These are phyloP conservation scores for Nyctanthes arbortristis DNA, from an alignment of 257 asterid species.

Conservation along the genomic window DNA sequence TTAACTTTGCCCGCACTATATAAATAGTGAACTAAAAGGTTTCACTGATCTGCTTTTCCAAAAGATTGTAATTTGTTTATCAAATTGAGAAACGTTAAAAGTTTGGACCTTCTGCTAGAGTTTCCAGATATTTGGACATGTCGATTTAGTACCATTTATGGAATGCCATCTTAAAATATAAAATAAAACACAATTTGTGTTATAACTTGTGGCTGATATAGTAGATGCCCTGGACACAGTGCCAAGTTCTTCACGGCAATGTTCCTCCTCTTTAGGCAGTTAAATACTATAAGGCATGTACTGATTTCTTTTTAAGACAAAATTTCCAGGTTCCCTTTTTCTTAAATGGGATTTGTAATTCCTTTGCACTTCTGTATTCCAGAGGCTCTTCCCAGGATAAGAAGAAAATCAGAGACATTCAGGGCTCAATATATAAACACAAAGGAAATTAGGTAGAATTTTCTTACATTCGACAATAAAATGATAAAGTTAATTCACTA, in stretches of 20 bases:
- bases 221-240: not conserved
- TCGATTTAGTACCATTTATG: constrained; percentile 4
- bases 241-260: not conserved
- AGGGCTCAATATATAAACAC: constrained; percentile 81
- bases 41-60: constrained; percentile 1
- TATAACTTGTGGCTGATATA: not conserved
- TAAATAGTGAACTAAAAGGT: not conserved
- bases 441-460: constrained; percentile 75
- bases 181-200: not conserved
- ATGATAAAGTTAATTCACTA: not conserved
- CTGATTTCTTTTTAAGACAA: constrained; percentile 2
- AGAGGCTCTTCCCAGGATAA: constrained; percentile 61
- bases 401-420: constrained; percentile 91
- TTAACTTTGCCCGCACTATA: not conserved
- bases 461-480: constrained; percentile 21
- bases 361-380: constrained; percentile 27
- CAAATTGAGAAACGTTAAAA: not conserved
- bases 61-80: constrained; percentile 10
- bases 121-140: not conserved
- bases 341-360: constrained; percentile 10
- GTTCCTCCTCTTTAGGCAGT: not conserved
- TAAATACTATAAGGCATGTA: not conserved
- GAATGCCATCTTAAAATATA: not conserved
- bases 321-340: not conserved
- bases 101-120: not conserved